Evolutionary conservation across 495 filamentous ascomycete species (phyloP).

Genomic region (Penicillium fimorum): DNA sequence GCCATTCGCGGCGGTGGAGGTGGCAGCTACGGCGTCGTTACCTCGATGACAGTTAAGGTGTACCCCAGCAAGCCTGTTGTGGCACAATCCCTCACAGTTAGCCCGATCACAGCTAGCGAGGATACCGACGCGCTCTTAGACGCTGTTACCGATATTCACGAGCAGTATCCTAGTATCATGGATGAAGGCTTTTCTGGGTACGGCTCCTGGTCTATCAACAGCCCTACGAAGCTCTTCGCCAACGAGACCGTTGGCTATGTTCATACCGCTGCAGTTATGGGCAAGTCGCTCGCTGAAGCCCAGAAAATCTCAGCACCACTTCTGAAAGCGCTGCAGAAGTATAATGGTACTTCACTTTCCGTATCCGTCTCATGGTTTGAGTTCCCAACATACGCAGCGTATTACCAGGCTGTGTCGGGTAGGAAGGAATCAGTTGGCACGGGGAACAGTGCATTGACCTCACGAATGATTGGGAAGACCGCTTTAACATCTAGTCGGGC

Average conservation of each 20-base stretch:
- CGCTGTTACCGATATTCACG: slow-evolving; percentile 14
- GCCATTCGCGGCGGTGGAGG: slow-evolving; percentile 46
- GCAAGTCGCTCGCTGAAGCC: slow-evolving; percentile 22
- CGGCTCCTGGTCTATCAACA: slow-evolving; percentile 34
- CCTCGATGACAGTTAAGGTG: slow-evolving; percentile 42
- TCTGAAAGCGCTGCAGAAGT: slow-evolving; percentile 19
- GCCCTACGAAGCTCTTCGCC: slow-evolving; percentile 19
- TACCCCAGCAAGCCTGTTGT: slow-evolving; percentile 29
- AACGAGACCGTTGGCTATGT: slow-evolving; percentile 35
- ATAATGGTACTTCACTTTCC: slow-evolving; percentile 28
- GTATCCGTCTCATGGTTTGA: slow-evolving; percentile 29
- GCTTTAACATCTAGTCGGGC: slow-evolving; percentile 25
- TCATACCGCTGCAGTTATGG: slow-evolving; percentile 33
- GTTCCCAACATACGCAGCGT: slow-evolving; percentile 34
- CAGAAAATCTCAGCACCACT: slow-evolving; percentile 24
- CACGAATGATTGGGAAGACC: slow-evolving; percentile 38
- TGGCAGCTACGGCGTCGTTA: slow-evolving; percentile 48
- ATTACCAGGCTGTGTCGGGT: slow-evolving; percentile 35
- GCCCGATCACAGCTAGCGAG: neutral
- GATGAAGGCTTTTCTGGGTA: slow-evolving; percentile 37
- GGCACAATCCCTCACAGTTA: slow-evolving; percentile 19
- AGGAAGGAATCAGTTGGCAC: slow-evolving; percentile 24
- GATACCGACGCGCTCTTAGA: slow-evolving; percentile 19
- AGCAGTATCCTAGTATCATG: slow-evolving; percentile 18
- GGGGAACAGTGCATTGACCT: too few relatives aligned